phyloP scores from a whole-genome alignment of 768 basidiomycete species.

The Tulasnella sp. region DNA sequence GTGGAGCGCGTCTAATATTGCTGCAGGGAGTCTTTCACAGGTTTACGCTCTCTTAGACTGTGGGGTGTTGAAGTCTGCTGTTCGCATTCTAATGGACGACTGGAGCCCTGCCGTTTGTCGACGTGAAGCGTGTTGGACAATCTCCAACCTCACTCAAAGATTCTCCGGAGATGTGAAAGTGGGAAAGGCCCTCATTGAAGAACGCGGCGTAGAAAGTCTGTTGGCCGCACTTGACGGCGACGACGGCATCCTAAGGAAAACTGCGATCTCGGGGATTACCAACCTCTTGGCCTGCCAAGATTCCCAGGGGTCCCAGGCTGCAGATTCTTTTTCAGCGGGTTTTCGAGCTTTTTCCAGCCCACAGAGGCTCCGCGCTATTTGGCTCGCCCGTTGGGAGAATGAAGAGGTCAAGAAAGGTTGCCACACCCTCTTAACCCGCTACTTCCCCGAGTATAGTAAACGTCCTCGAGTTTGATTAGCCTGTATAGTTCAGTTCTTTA shows the following conservation, averaged over 20 bases:
- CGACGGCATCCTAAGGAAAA: neutral
- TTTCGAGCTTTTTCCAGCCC: neutral
- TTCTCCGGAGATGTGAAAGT: neutral
- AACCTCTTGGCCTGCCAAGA: neutral
- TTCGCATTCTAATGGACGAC: neutral
- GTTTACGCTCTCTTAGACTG: neutral
- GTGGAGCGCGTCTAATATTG: neutral
- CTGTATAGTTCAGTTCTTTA: neutral
- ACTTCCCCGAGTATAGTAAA: neutral
- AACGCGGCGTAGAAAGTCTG: neutral
- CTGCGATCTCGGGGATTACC: neutral
- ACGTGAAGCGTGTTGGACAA: neutral
- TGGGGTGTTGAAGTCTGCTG: neutral
- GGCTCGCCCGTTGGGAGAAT: neutral
- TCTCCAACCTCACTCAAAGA: neutral
- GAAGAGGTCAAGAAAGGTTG: neutral
- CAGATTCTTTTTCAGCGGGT: neutral
- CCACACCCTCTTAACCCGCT: neutral
- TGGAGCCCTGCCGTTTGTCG: neutral
- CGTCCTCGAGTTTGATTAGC: neutral
- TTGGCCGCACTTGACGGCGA: neutral
- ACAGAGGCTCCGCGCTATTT: neutral
- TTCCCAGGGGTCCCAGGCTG: neutral
- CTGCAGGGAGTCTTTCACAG: neutral
- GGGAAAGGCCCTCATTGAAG: neutral